Evolutionary conservation across 352 stramenopile species (phyloP).

Genomic region (Achlya hypogyna): DNA sequence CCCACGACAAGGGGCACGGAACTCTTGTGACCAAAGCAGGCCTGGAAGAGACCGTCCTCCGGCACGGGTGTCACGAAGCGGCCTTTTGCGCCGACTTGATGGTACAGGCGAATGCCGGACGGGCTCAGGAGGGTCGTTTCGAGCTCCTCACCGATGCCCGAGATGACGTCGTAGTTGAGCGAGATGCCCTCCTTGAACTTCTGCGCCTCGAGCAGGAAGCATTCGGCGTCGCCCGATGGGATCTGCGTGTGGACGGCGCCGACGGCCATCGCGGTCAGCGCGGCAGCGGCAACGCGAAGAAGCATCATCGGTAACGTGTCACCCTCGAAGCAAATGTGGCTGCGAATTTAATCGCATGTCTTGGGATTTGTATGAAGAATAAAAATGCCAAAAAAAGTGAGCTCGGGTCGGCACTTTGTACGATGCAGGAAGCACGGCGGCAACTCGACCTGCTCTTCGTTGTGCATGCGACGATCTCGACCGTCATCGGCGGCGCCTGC

Average conservation of each 20-base stretch:
- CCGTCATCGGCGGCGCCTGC: constrained; percentile 51
- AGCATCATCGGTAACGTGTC: background rate
- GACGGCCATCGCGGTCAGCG: background rate
- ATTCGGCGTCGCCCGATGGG: constrained; percentile 30
- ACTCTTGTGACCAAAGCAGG: constrained; percentile 62
- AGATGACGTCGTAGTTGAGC: constrained; percentile 77
- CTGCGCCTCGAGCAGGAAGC: constrained; percentile 61
- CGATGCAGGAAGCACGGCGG: constrained; percentile 40
- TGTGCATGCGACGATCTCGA: constrained; percentile 59
- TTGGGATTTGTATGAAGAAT: no score
- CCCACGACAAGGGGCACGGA: constrained; percentile 52
- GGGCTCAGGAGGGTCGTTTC: constrained; percentile 55
- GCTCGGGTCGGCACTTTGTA: no score
- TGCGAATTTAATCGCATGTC: no score
- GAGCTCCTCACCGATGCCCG: constrained; percentile 60
- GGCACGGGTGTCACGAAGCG: constrained; percentile 48
- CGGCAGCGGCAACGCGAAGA: background rate
- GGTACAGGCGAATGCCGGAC: constrained; percentile 47
- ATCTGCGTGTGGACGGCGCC: background rate
- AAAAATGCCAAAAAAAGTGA: no score
- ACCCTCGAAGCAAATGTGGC: no score
- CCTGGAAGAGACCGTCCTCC: constrained; percentile 45
- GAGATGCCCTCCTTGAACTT: constrained; percentile 76
- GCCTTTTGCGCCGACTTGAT: constrained; percentile 38
- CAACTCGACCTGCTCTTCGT: constrained; percentile 79